Evolutionary conservation across 2,329 filamentous ascomycete species (phyloP), one percentile per base, ranked within the genome.

Genomic region (Claviceps lovelessii): DNA sequence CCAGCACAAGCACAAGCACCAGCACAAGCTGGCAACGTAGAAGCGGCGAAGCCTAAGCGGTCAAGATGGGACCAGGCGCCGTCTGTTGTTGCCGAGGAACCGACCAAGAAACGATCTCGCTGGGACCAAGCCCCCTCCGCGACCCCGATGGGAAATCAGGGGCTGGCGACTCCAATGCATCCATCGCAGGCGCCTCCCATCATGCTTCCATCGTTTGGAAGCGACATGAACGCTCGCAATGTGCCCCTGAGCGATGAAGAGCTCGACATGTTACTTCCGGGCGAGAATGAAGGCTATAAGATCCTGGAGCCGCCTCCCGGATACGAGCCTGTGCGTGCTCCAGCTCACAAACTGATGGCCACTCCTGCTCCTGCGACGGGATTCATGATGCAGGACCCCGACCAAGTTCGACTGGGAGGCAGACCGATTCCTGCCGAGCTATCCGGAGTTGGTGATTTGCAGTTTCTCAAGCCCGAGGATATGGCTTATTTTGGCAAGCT

Each of bases 401-500:
- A 94, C 61, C 90, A 87, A 65, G 83, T 84, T 57, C 81, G 89
- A 59, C 76, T 87, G 51, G 81, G 91, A 65, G 89, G 90, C 61
- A 95, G 94, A 72, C 88, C 94, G 61, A 81, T 97, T 63, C 89
- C 91, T 9, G 95, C 89, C 4, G 91, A 97, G 66, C 96, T 98
- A 42, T 90, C 93, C 4, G 93, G 93, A 44, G 90, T 98, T 51
- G 90, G 90, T 44, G 93, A 98, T 68, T 73, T 98, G 52, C 90
- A 96, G 61, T 98, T 97, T 68, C 95, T 98, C 79, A 98, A 98
- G 73, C 83, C 90, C 1, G 93, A 98, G 69, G 93, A 98, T 70
- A 96, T 97, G 90, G 85, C 88, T 44, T 98, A 98, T 72, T 98
- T 98, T 65, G 90, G 91, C 56, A 97, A 98, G 74, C 80, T 98